Evolutionary conservation across 2,329 filamentous ascomycete genomes (phyloP), one percentile per base, ranked within the genome.

Genomic region (Myriangium duriaei): DNA sequence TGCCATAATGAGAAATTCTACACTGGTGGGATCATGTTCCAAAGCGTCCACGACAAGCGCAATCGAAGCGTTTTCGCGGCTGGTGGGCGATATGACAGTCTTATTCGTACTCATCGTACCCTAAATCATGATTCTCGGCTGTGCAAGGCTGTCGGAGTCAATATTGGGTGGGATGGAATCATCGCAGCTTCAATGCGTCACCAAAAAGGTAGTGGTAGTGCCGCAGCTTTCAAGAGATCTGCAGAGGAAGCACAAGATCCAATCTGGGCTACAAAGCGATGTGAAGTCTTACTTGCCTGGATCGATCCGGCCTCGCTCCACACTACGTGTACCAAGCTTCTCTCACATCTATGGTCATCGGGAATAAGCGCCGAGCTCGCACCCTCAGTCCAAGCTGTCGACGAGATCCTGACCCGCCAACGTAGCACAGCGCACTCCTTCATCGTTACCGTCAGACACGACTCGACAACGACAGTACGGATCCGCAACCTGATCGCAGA

Each of bases 1-100:
- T 92, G 83, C 56, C 74, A 92, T 51, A 93, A 93, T 52, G 87
- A 95, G 53, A 81, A 79, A 40, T 95, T 96, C 55, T 98, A 91
- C 57, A 67, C 74, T 12, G 81, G 81, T 1, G 87, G 87, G 5
- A 68, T 96, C 17, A 66, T 96, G 30, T 96, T 98, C 55, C 83
- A 92, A 44, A 95, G 86, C 51, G 63, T 95, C 2, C 85, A 87
- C 46, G 88, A 96, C 55, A 92, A 85, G 55, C 73, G 79, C 44
- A 78, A 74, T 43, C 65, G 67, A 49, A 81, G 91, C 48, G 83
- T 96, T 0, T 85, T 96, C 52, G 91, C 88, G 4, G 91, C 87
- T 19, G 91, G 92, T 35, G 91, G 91, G 2, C 76, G 91, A 34
- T 98, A 98, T 55, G 92, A 98, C 55, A 76, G 76, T 33, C 64